Base-by-base conservation (phyloP, 257 asterid genomes). In the Leptodermis oblonga region DNA sequence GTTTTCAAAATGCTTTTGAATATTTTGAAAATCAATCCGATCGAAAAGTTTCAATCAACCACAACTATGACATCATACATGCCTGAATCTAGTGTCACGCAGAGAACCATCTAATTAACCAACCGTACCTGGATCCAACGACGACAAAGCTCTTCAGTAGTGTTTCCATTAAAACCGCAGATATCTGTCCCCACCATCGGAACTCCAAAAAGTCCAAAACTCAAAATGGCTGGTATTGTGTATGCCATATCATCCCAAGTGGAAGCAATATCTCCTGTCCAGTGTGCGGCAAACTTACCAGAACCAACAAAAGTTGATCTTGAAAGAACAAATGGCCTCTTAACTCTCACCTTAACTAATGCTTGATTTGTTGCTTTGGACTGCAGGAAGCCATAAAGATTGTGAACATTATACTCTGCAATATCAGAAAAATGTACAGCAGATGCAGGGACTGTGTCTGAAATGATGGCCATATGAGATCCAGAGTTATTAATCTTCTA, bases 101-200 rank as follows among this genome's bases (percentile, higher is more conserved):
- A 46, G 52, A 46, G 18, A 46, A 46, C 52, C 52, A 46, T 46
- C n/a, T 46, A 46, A 13, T 3, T 9, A 11, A n/a, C n/a, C n/a
- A n/a, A 30, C 25, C 14, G 10, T 67, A 77, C 77, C 74, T 77
- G 74, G 60, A 93, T 90, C 99, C 99, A 93, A 36, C 97, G 86
- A 22, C 95, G 79, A 62, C 99, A 93, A 15, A 93, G 97, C 70
- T 93, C 99, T 72, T 93, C 99, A 0, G 86, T 90, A 0, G 99
- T 91, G 60, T 86, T 66, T 25, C 81, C 51, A 7, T 79, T 5
- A 39, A 90, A 90, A 39, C 99, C 99, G 69, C 97, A 93, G 62
- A 93, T 90, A 80, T 93, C 99, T 1, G 99, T 95, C 49, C 99
- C 99, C 70, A 90, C 92, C 99, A 93, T 88, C 0, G 99, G 99